These are phyloP conservation scores for Pleodorina starrii DNA, from an alignment of 139 green algal genomes.

Conservation along the genomic window DNA sequence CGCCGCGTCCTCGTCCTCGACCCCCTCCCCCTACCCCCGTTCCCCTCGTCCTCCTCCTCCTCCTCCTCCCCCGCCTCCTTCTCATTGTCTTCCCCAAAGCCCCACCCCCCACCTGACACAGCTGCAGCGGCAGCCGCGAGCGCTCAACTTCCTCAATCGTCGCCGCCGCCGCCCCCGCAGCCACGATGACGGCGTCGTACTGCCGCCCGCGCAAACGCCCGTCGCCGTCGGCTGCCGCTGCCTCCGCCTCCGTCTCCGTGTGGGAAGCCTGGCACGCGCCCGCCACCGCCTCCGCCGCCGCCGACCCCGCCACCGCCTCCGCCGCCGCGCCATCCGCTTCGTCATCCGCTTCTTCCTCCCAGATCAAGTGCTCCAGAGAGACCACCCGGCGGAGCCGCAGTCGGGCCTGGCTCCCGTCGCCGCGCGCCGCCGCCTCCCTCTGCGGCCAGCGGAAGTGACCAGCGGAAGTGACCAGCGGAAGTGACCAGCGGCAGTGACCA, in stretches of 20 bases:
- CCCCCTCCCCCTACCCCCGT: too few species aligned
- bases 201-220: slow-evolving; percentile 11
- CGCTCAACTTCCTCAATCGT: slow-evolving; percentile 65
- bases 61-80: too few species aligned
- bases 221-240: neutral
- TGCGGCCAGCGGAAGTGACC: too few species aligned
- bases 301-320: neutral
- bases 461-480: too few species aligned
- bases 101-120: slow-evolving; percentile 63
- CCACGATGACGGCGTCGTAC: slow-evolving; percentile 76
- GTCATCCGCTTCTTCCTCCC: too few species aligned
- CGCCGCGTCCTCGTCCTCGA: too few species aligned
- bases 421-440: neutral
- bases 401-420: slow-evolving; percentile 27
- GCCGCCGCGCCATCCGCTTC: too few species aligned
- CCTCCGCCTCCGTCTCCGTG: neutral
- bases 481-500: too few species aligned
- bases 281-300: neutral
- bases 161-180: slow-evolving; percentile 76
- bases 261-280: neutral
- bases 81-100: too few species aligned
- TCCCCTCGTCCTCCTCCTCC: too few species aligned
- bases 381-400: slow-evolving; percentile 55
- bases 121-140: slow-evolving; percentile 60
- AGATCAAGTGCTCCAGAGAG: slow-evolving; percentile 63